These are phyloP conservation scores for Sicyos baderoa DNA, from an alignment of 306 rosid species.

Conservation along the genomic window DNA sequence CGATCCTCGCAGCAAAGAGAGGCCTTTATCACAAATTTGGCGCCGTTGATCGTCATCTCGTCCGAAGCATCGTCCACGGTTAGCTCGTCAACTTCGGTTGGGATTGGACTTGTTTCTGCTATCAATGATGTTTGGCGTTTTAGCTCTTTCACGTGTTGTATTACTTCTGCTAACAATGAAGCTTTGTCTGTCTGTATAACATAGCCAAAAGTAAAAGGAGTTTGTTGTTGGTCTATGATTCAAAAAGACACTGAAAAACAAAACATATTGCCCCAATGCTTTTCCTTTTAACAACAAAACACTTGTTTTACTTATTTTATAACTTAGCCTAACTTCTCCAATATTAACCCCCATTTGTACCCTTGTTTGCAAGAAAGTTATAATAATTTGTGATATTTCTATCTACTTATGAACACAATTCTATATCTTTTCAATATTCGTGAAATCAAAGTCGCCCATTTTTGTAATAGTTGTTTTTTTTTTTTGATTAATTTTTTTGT, in stretches of 20 bases:
- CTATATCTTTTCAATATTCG: too few relatives aligned
- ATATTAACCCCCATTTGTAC: too few relatives aligned
- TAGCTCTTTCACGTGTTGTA: slow-evolving; percentile 80
- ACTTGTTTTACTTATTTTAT: neutral
- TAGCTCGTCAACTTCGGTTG: slow-evolving; percentile 63
- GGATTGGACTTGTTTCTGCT: slow-evolving; percentile 73
- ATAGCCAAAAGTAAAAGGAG: neutral
- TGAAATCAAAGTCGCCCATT: too few relatives aligned
- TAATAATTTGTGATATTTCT: neutral
- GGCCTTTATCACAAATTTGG: slow-evolving; percentile 65
- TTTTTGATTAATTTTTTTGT: too few relatives aligned
- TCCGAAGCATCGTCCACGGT: slow-evolving; percentile 55
- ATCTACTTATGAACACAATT: too few relatives aligned
- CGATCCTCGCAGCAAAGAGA: slow-evolving; percentile 86
- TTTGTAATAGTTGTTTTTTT: too few relatives aligned
- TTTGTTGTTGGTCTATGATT: neutral
- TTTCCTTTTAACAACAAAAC: neutral
- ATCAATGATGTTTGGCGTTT: slow-evolving; percentile 73
- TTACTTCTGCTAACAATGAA: slow-evolving; percentile 75
- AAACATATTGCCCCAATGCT: neutral
- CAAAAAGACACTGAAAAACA: neutral
- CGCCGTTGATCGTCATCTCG: slow-evolving; percentile 46
- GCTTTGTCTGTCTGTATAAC: slow-evolving; percentile 73
- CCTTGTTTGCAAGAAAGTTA: neutral
- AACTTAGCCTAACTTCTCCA: neutral